These are phyloP conservation scores for Cynara cardunculus DNA, from an alignment of 129 eudicot genomes.

Conservation along the genomic window DNA sequence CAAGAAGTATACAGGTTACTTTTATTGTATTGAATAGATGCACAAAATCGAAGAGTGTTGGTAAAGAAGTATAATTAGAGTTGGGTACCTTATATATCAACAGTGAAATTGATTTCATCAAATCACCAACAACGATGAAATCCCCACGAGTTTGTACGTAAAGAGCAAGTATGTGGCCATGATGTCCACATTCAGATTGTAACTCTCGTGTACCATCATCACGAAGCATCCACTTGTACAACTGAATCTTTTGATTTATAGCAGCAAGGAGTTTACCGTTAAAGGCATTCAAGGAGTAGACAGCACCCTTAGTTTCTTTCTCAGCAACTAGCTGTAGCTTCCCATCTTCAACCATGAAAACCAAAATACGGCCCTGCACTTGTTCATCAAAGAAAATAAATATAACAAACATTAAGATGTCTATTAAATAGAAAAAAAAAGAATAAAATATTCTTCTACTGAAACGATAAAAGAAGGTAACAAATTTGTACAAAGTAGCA, in stretches of 20 bases:
- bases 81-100: slow-evolving; percentile 72
- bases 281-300: slow-evolving; percentile 84
- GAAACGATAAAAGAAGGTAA: not conserved
- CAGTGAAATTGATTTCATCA: slow-evolving; percentile 92
- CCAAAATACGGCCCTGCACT: slow-evolving; percentile 76
- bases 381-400: not conserved
- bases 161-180: slow-evolving; percentile 93
- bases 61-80: not conserved
- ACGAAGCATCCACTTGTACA: slow-evolving; percentile 97
- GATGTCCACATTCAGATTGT: slow-evolving; percentile 98
- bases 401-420: not conserved
- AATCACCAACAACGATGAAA: slow-evolving; percentile 92
- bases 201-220: slow-evolving; percentile 89
- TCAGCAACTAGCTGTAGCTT: slow-evolving; percentile 89
- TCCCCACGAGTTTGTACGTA: slow-evolving; percentile 99
- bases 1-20: not conserved
- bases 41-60: not conserved
- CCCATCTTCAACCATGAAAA: slow-evolving; percentile 84
- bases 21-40: not conserved
- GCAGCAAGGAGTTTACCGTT: slow-evolving; percentile 95
- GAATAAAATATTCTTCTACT: not conserved
- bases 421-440: not conserved
- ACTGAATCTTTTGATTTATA: slow-evolving; percentile 90
- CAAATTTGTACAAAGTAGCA: not conserved
- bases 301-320: slow-evolving; percentile 98